Evolutionary conservation across 2,329 filamentous ascomycete genomes (phyloP), one percentile per base, ranked within the genome.

Genomic region (Alternaria gansuensis): DNA sequence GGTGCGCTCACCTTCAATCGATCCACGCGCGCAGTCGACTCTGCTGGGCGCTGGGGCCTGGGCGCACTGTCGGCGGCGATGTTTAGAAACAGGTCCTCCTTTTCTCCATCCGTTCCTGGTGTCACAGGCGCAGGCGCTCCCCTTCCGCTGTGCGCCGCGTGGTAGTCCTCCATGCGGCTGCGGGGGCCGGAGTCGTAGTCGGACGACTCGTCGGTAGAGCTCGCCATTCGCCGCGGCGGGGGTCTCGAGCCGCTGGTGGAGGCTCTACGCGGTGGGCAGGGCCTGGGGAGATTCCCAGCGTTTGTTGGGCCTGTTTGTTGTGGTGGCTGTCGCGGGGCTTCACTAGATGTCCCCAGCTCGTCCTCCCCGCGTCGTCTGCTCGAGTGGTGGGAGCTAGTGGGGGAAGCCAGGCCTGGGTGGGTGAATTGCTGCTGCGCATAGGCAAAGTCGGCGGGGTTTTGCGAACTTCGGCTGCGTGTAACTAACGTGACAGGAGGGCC

Each of bases 401-500:
- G 69, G n/a, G 68, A 68, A 39, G 65, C 67, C 54, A 73, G 65
- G 13, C 62, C 68, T 5, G 58, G 43, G 54, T 68, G 64, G 23
- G 65, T 29, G 40, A 71, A 63, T 49, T 73, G 71, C 55, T 71
- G 72, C 53, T 75, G 70, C 24, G 70, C 64, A 59, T 64, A 70
- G 41, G 66, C 62, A 59, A 65, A 68, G 62, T 75, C 70, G 57
- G 67, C 46, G 31, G 72, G 64, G 60, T 66, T 69, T 55, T 72
- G 73, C 40, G 70, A 59, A 52, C 31, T 50, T 9, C 57, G 40
- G 33, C 69, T 62, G 65, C 75, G 74, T 60, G 71, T 83, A 59
- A 82, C 80, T 58, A 83, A 77, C n/a, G 82, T 79, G 57, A 83
- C 80, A 51, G 82, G 82, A 44, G 83, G 82, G 59, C 82, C 83